A percentile compares a stretch with the other conserved stretches of the same genome.
Conservation (phyloP, 2,329 filamentous ascomycete genomes). For the Aspergillus spinulosporus region DNA sequence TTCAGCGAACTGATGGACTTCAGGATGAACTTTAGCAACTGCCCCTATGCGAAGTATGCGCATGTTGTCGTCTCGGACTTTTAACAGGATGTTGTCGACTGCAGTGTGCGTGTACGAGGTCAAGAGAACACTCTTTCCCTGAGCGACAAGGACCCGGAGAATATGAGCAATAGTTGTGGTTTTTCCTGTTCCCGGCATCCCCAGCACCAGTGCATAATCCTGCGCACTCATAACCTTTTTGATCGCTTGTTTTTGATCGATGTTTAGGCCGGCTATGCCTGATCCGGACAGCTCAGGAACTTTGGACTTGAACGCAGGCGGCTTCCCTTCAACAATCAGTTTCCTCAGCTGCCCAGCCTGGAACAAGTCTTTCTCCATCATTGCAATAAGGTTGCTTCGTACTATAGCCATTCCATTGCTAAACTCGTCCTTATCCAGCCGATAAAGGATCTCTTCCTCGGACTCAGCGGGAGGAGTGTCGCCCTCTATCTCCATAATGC, state of each 20-base stretch:
- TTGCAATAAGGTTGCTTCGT: conserved; percentile 86
- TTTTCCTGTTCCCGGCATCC: conserved; percentile 98
- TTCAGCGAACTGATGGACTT: conserved; percentile 81
- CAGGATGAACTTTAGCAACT: conserved; percentile 79
- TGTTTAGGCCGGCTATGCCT: conserved; percentile 68
- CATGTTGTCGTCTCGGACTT: conserved; percentile 76
- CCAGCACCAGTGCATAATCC: conserved; percentile 94
- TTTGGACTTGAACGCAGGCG: conserved; percentile 70
- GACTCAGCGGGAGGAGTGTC: conserved; percentile 43
- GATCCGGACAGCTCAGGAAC: conserved; percentile 60
- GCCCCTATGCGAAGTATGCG: conserved; percentile 83
- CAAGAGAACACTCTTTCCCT: conserved; percentile 88
- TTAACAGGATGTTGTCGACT: conserved; percentile 95
- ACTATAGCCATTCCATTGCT: conserved; percentile 96
- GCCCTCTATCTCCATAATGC: conserved; percentile 82
- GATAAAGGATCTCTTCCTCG: conserved; percentile 63
- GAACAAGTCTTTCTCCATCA: conserved; percentile 79
- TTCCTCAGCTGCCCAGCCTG: conserved; percentile 71
- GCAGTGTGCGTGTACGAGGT: conserved; percentile 97
- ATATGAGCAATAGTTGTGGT: conserved; percentile 98
- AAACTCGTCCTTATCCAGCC: conserved; percentile 96
- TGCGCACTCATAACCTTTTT: conserved; percentile 93
- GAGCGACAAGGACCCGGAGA: conserved; percentile 81
- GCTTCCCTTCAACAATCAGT: conserved; percentile 75
- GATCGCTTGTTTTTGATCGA: conserved; percentile 83